Evolutionary conservation across 108 stramenopile genomes (phyloP).

Genomic region (Pseudonitzschia pungens): DNA sequence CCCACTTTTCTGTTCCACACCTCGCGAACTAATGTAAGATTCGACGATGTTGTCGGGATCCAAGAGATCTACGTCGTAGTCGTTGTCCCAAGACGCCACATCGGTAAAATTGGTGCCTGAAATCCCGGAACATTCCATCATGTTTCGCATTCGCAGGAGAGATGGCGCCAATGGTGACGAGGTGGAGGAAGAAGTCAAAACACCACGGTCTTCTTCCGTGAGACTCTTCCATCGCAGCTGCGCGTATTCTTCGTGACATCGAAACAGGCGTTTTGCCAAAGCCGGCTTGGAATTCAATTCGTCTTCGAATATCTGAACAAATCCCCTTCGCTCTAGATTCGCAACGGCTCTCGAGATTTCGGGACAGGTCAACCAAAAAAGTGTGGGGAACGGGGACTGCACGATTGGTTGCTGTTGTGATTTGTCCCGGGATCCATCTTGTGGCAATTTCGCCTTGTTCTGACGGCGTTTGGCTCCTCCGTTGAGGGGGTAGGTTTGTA

Average conservation of each 20-base stretch:
- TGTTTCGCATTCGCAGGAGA: slow-evolving; percentile 42
- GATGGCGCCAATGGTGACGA: slow-evolving; percentile 16
- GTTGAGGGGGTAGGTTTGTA: slow-evolving; percentile 64
- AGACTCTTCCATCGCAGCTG: slow-evolving; percentile 55
- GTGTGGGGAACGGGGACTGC: slow-evolving; percentile 67
- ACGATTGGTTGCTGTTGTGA: slow-evolving; percentile 7
- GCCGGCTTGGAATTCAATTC: slow-evolving; percentile 31
- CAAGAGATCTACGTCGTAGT: not conserved
- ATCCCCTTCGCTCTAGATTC: slow-evolving; percentile 65
- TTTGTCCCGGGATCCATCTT: not conserved
- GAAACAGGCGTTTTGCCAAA: slow-evolving; percentile 27
- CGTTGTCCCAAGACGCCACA: not conserved
- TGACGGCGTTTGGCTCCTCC: slow-evolving; percentile 40
- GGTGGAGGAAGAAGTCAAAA: not conserved
- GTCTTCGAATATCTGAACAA: slow-evolving; percentile 45
- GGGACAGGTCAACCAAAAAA: slow-evolving; percentile 72
- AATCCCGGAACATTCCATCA: slow-evolving; percentile 68
- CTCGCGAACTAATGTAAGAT: not conserved
- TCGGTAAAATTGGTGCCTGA: slow-evolving; percentile 62
- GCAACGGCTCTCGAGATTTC: slow-evolving; percentile 58
- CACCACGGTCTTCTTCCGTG: slow-evolving; percentile 39
- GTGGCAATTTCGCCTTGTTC: slow-evolving; percentile 26
- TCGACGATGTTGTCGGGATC: not conserved
- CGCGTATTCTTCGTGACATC: slow-evolving; percentile 64
- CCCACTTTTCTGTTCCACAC: not conserved